phyloP scores from a whole-genome alignment of 106 monocot species.

The Agapanthus africanus region DNA sequence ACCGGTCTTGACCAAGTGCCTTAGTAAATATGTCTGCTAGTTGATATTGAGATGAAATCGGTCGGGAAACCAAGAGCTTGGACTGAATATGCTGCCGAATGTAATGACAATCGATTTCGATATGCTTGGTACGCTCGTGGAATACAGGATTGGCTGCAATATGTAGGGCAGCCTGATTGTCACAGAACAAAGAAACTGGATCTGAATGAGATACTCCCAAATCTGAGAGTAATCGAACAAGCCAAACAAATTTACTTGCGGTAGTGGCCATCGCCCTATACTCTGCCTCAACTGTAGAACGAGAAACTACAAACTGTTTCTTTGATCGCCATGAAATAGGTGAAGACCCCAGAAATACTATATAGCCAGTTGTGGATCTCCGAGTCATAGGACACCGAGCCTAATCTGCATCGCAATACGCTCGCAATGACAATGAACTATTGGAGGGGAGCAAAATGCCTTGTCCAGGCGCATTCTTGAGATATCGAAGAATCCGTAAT shows the following conservation, averaged over 20 bases:
- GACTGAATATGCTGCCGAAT: not conserved
- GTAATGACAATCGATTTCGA: too few species aligned
- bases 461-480: not conserved
- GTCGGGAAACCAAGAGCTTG: not conserved
- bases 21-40: conserved; percentile 5
- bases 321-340: conserved; percentile 12
- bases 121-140: too few species aligned
- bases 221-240: too few species aligned
- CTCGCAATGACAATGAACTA: not conserved
- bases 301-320: not conserved
- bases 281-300: conserved; percentile 8
- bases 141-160: too few species aligned
- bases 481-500: not conserved
- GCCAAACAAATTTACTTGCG: too few species aligned
- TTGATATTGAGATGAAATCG: not conserved
- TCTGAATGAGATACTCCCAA: too few species aligned
- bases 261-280: too few species aligned
- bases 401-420: conserved; percentile 12
- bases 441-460: not conserved
- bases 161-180: conserved; percentile 2
- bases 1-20: not conserved
- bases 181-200: too few species aligned
- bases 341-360: too few species aligned
- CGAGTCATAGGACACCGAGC: not conserved
- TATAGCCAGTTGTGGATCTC: not conserved